These are phyloP conservation scores for Hordeum vulgare DNA, from an alignment of 176 grass and related monocot genomes.

Conservation along the genomic window DNA sequence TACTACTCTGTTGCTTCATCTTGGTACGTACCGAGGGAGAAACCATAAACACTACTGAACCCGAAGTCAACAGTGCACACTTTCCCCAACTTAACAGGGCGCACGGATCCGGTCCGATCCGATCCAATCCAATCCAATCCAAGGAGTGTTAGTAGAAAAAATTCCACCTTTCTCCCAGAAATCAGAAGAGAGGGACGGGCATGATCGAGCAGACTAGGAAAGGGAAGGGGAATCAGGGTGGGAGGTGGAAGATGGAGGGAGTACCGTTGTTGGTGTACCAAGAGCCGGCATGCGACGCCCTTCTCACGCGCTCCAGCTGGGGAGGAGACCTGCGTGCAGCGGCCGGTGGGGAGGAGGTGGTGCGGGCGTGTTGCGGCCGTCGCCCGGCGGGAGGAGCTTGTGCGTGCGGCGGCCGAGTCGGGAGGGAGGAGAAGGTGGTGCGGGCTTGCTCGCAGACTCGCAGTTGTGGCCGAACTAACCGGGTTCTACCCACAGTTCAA, in stretches of 20 bases:
- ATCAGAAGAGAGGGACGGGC: neutral
- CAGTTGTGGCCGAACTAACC: no score
- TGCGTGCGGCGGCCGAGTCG: no score
- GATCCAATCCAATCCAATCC: neutral
- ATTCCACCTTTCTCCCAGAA: neutral
- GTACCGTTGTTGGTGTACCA: conserved; percentile 91
- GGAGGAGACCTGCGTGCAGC: no score
- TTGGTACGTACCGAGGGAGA: neutral
- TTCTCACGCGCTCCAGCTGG: conserved; percentile 68
- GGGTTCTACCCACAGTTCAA: no score
- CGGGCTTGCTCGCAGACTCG: no score
- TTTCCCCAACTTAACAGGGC: neutral
- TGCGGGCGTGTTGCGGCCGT: no score
- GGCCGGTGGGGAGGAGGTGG: no score
- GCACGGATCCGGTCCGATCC: neutral
- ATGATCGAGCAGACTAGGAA: neutral
- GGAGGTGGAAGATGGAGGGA: no score
- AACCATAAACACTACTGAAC: neutral
- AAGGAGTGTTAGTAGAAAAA: neutral
- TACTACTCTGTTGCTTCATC: neutral
- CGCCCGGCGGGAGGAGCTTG: no score
- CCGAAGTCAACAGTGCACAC: neutral
- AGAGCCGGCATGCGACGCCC: conserved; percentile 73
- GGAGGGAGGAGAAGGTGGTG: no score
- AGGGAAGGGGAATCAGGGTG: neutral